These are phyloP conservation scores for Xylaria sp. DNA, from an alignment of 2,329 filamentous ascomycete species.

Conservation along the genomic window DNA sequence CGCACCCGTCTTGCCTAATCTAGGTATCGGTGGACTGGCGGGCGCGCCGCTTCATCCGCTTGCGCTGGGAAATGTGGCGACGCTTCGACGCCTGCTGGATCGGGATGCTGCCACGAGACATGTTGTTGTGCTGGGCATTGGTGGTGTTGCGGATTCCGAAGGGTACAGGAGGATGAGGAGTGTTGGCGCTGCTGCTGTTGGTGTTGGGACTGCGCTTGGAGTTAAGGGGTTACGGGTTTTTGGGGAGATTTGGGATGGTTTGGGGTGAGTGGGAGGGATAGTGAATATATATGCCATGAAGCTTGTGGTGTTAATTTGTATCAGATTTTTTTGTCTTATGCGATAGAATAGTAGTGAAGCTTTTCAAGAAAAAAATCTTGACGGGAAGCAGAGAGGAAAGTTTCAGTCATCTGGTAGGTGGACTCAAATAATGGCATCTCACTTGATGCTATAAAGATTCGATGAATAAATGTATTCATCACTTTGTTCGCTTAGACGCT, in stretches of 20 bases:
- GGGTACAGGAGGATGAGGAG: conserved; percentile 73
- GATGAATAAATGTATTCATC: no score
- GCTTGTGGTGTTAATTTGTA: neutral
- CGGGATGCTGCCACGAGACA: conserved; percentile 57
- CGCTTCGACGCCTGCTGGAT: conserved; percentile 70
- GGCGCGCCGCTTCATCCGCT: conserved; percentile 78
- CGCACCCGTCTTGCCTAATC: conserved; percentile 52
- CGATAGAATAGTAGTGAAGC: neutral
- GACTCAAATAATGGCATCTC: neutral
- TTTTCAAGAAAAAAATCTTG: neutral
- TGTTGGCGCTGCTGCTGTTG: conserved; percentile 74
- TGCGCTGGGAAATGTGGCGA: conserved; percentile 79
- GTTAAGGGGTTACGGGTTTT: conserved; percentile 71
- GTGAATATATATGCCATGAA: no score
- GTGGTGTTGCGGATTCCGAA: conserved; percentile 72
- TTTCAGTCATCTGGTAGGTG: neutral
- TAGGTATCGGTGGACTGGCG: conserved; percentile 75
- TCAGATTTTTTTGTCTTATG: neutral
- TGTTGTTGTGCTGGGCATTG: conserved; percentile 76
- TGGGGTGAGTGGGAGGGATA: conserved; percentile 32
- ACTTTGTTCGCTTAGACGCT: no score
- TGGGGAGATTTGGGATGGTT: conserved; percentile 60
- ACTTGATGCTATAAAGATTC: no score
- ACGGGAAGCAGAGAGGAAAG: neutral
- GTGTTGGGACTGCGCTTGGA: conserved; percentile 75